Percentiles rank a stretch among this genome's conserved stretches.
These are phyloP conservation scores for Casuarina cunninghamiana DNA, from an alignment of 306 rosid species.

Conservation along the genomic window DNA sequence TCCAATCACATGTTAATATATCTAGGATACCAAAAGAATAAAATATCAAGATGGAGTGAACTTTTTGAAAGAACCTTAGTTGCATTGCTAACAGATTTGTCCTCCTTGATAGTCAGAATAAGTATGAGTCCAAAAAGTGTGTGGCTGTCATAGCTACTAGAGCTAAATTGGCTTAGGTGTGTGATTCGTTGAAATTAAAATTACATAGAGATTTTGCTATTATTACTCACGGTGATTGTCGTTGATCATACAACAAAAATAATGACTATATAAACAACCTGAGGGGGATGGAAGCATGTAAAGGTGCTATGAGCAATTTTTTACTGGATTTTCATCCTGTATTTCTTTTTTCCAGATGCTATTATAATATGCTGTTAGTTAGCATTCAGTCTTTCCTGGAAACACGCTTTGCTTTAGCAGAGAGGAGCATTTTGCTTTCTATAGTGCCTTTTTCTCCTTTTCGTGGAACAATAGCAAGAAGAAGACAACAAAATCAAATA, in stretches of 20 bases:
- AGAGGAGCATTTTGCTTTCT: not conserved
- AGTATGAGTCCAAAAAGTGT: not conserved
- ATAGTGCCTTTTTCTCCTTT: too few relatives aligned
- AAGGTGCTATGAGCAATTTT: not conserved
- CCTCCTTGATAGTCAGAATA: not conserved
- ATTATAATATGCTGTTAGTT: not conserved
- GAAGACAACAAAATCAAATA: not conserved
- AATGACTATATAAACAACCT: not conserved
- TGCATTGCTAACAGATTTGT: not conserved
- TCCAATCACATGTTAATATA: not conserved
- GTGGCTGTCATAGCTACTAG: not conserved
- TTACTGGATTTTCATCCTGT: not conserved
- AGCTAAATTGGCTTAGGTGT: not conserved
- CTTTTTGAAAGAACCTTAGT: not conserved
- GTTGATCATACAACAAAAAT: not conserved
- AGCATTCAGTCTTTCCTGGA: not conserved
- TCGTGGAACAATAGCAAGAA: too few relatives aligned
- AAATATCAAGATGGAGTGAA: not conserved
- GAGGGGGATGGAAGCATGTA: not conserved
- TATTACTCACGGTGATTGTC: not conserved
- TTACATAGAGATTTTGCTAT: not conserved
- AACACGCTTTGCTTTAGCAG: not conserved
- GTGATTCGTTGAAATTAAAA: not conserved
- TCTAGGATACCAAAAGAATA: not conserved
- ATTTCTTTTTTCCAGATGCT: not conserved